A percentile compares a stretch with the other conserved stretches of the same genome.
phyloP scores from a whole-genome alignment of 2,329 filamentous ascomycete species.

The Cordyceps pruinosa region DNA sequence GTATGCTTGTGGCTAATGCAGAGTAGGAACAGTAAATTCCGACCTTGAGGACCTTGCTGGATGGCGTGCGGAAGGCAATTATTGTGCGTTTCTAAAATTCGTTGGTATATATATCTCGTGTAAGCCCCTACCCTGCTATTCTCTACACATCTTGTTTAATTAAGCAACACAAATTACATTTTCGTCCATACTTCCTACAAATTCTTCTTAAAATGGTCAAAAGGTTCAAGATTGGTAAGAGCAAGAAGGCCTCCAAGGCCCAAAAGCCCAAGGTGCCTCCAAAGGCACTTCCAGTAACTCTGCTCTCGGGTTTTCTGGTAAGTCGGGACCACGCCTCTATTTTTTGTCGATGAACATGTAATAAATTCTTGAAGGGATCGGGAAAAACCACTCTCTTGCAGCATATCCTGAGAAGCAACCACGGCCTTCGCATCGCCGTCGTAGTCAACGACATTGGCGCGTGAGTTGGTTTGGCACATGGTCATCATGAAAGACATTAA shows the following conservation, averaged over 20 bases:
- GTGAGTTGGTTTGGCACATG: constrained; percentile 27
- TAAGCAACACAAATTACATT: neutral
- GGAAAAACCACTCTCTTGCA: constrained; percentile 67
- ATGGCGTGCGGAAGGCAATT: neutral
- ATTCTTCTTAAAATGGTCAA: constrained; percentile 5
- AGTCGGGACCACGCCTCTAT: constrained; percentile 1
- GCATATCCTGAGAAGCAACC: constrained; percentile 59
- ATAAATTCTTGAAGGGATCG: constrained; percentile 41
- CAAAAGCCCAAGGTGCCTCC: constrained; percentile 11
- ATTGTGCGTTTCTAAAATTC: constrained; percentile 7
- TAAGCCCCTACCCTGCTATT: neutral
- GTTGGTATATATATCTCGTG: constrained; percentile 4
- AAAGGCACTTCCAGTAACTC: constrained; percentile 46
- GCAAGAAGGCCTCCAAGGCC: constrained; percentile 10
- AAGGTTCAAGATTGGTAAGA: constrained; percentile 10
- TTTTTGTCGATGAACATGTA: neutral
- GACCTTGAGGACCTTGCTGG: neutral
- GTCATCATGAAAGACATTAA: neutral
- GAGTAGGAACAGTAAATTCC: neutral
- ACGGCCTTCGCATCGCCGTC: constrained; percentile 62
- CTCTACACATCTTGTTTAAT: neutral
- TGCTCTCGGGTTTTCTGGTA: constrained; percentile 54
- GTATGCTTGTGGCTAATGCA: neutral
- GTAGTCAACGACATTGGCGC: constrained; percentile 68
- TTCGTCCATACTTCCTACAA: neutral